Conservation (phyloP, 306 rosid genomes). For the Castanopsis chinensis region DNA sequence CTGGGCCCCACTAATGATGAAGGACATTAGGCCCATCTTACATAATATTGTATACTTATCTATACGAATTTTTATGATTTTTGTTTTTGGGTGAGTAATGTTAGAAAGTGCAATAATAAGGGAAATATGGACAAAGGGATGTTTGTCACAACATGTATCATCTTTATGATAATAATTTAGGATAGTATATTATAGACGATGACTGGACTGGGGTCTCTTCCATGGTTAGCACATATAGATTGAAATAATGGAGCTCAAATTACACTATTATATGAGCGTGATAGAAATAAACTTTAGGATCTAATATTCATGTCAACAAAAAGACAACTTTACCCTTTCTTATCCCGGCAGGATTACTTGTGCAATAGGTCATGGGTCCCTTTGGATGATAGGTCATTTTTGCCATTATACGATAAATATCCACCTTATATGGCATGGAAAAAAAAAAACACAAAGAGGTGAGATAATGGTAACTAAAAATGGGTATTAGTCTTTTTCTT, state of each 20-base stretch:
- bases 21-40: slow-evolving; percentile 15
- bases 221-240: background rate
- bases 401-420: slow-evolving; percentile 29
- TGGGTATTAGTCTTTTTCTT: background rate
- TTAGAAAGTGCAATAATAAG: slow-evolving; percentile 37
- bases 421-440: slow-evolving; percentile 28
- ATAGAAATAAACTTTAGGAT: slow-evolving; percentile 22
- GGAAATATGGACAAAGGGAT: slow-evolving; percentile 46
- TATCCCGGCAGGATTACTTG: slow-evolving; percentile 36
- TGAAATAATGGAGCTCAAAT: slow-evolving; percentile 30
- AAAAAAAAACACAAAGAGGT: slow-evolving; percentile 2
- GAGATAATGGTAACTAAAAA: slow-evolving; percentile 25
- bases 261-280: slow-evolving; percentile 12
- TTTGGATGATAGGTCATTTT: slow-evolving; percentile 40
- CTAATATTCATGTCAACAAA: slow-evolving; percentile 12
- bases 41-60: slow-evolving; percentile 26
- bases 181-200: slow-evolving; percentile 29
- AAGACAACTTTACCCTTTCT: slow-evolving; percentile 12
- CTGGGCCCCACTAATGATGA: slow-evolving; percentile 36
- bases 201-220: slow-evolving; percentile 41
- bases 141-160: slow-evolving; percentile 49
- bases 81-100: slow-evolving; percentile 31
- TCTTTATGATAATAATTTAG: slow-evolving; percentile 45
- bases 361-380: slow-evolving; percentile 37
- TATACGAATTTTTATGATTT: background rate